Conservation (phyloP, 352 stramenopile species). For the Globisporangium rhizosaccharum region DNA sequence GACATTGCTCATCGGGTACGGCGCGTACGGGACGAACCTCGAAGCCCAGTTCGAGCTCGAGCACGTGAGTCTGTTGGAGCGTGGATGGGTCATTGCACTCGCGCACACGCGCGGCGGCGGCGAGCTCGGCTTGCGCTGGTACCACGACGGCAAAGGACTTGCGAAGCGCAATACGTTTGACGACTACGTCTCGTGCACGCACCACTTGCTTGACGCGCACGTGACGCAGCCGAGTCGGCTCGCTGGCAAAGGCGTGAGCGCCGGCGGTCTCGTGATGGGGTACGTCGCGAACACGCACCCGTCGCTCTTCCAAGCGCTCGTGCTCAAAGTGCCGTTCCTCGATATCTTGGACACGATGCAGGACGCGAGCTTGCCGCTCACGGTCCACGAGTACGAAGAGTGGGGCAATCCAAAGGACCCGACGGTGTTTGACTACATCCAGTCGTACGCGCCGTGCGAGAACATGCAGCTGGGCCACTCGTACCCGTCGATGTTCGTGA, state of each 20-base stretch:
- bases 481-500: conserved; percentile 84
- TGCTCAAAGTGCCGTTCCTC: conserved; percentile 89
- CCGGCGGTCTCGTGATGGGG: conserved; percentile 84
- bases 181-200: conserved; percentile 74
- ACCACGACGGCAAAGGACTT: conserved; percentile 70
- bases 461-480: conserved; percentile 40
- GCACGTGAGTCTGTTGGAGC: conserved; percentile 76
- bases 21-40: conserved; percentile 85
- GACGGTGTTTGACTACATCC: conserved; percentile 56
- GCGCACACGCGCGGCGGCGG: conserved; percentile 88
- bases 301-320: conserved; percentile 62
- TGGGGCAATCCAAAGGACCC: conserved; percentile 74
- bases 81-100: conserved; percentile 86
- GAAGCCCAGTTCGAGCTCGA: conserved; percentile 85
- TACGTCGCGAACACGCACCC: conserved; percentile 82
- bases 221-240: conserved; percentile 62
- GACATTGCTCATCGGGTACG: conserved; percentile 86
- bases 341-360: conserved; percentile 87
- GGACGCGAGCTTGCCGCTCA: conserved; percentile 80
- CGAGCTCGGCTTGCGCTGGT: conserved; percentile 85
- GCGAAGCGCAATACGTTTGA: conserved; percentile 84
- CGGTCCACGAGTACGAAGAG: conserved; percentile 91
- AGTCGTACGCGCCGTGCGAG: conserved; percentile 75
- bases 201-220: conserved; percentile 49
- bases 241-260: conserved; percentile 77